Evolutionary conservation across 768 basidiomycete genomes (phyloP).

Genomic region (Calocybe cyanea): DNA sequence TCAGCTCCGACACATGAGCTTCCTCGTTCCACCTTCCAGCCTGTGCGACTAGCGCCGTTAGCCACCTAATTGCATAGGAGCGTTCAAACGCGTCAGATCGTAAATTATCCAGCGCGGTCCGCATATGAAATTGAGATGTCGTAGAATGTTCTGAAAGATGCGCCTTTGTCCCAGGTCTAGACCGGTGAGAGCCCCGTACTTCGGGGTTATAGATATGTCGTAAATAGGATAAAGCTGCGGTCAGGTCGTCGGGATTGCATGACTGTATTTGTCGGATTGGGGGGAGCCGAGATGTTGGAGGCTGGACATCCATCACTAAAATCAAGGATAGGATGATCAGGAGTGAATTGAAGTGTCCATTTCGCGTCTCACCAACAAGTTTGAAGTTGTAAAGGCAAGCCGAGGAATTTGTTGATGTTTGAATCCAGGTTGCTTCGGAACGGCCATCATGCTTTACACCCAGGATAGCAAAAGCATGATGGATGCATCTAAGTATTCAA

Average conservation of each 20-base stretch:
- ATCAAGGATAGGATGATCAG: no score
- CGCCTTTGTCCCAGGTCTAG: slow-evolving; percentile 6
- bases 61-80: slow-evolving; percentile 66
- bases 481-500: no score
- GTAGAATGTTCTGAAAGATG: neutral
- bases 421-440: no score
- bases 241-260: slow-evolving; percentile 32
- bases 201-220: slow-evolving; percentile 55
- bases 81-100: slow-evolving; percentile 68
- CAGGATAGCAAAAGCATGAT: no score
- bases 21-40: slow-evolving; percentile 12
- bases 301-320: slow-evolving; percentile 7
- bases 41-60: slow-evolving; percentile 57
- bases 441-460: no score
- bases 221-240: slow-evolving; percentile 46
- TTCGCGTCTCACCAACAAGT: no score
- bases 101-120: slow-evolving; percentile 25
- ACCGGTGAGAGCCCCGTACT: slow-evolving; percentile 55
- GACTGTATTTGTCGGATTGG: slow-evolving; percentile 42
- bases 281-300: slow-evolving; percentile 55
- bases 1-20: neutral
- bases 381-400: no score
- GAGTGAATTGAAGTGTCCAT: no score
- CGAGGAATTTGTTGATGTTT: no score
- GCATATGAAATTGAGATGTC: slow-evolving; percentile 1